Evolutionary conservation across 2,329 filamentous ascomycete genomes (phyloP).

Genomic region (Colletotrichum liriopes): DNA sequence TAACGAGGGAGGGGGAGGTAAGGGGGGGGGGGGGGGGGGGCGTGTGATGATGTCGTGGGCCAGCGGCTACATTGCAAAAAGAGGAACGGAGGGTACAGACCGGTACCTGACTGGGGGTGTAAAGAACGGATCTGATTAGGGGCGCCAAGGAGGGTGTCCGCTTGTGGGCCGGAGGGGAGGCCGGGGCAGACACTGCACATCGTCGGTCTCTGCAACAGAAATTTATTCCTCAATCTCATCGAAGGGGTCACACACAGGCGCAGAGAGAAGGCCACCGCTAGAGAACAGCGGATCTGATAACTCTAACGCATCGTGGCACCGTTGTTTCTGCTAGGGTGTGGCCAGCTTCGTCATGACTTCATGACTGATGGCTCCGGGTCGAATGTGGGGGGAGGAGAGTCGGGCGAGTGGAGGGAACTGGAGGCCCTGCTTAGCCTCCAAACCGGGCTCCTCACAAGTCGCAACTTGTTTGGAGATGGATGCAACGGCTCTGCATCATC

Average conservation of each 20-base stretch:
- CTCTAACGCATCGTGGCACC: slow-evolving; percentile 18
- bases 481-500: slow-evolving; percentile 13
- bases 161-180: slow-evolving; percentile 36
- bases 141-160: slow-evolving; percentile 33
- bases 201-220: slow-evolving; percentile 12
- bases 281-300: slow-evolving; percentile 40
- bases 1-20: slow-evolving; percentile 4
- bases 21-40: slow-evolving; percentile 11
- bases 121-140: slow-evolving; percentile 38
- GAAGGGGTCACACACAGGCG: not conserved
- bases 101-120: slow-evolving; percentile 32
- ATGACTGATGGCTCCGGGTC: not conserved
- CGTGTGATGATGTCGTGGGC: slow-evolving; percentile 35
- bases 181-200: slow-evolving; percentile 11
- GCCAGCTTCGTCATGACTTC: not conserved
- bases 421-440: not conserved
- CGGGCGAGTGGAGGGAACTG: not conserved
- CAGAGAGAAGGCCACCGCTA: slow-evolving; percentile 2
- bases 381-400: slow-evolving; percentile 8
- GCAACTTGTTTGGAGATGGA: not conserved
- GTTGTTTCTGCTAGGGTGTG: slow-evolving; percentile 12
- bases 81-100: slow-evolving; percentile 4
- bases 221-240: slow-evolving; percentile 1
- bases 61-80: slow-evolving; percentile 11
- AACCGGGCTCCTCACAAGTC: not conserved